Base-by-base conservation (phyloP, 208 protist species). In the Balamuthia mandrillaris region DNA sequence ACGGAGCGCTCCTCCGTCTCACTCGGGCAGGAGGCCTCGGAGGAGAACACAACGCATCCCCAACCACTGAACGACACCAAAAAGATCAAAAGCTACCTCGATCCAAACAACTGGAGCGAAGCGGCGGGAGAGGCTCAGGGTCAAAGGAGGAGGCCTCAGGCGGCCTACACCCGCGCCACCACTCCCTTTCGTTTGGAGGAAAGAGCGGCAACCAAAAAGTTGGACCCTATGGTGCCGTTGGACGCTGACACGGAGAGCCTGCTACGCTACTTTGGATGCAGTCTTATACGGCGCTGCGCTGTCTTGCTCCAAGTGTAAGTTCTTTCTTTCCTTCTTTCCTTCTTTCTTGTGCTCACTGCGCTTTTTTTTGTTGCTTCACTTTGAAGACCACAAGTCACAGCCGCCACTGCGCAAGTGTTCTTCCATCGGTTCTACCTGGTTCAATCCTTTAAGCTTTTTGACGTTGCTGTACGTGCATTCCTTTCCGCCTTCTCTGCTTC, bases 401-500 rank as follows among this genome's bases (percentile, higher is more conserved):
- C 49, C 6, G 44, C 41, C 41, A 68, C 77, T 0, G 77, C 77
- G 12, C 77, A 83, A 39, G 33, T 49, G 24, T 83, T 68, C 37
- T 83, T 83, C 39, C 77, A 83, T 52, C 77, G 77, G 37, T 83
- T 83, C 41, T 83, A 83, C 77, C 37, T 49, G 4, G 12, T 83
- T 1, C 51, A 83, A 27, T 56, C 51, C 2, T 56, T 83, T 21
- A 49, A 63, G 27, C 61, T 54, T 37, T 33, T 83, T 0, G 58
- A 83, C 54, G 45, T 83, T 24, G 77, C 41, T 0, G 77, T 83
- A 83, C 24, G 51, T 9, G 14, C 12, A 24, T 66, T 9, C 60
- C 21, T 10, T 14, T 66, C 18, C 29, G 14, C 18, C 12, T 21
- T 14, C 29, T 66, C 29, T 9, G n/a, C n/a, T n/a, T n/a, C n/a